phyloP scores from a whole-genome alignment of 257 asterid genomes.

The Thymus quinquecostatus region DNA sequence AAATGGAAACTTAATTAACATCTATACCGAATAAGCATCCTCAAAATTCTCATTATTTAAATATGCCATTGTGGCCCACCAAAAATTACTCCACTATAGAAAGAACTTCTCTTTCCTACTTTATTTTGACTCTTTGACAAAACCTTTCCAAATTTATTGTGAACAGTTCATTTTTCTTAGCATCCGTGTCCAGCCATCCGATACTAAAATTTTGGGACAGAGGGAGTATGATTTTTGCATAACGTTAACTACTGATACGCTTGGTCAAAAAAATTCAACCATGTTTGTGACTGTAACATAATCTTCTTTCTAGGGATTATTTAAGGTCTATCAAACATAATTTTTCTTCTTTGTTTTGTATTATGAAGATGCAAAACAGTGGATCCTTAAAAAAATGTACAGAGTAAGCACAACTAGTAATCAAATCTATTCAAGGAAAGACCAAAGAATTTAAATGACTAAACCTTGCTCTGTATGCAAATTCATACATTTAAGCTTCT shows the following conservation, averaged over 20 bases:
- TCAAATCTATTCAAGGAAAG: conserved; percentile 3
- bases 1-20: too few species aligned
- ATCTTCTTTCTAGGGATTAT: conserved; percentile 18
- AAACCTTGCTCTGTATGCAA: neutral
- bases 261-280: conserved; percentile 10
- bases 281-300: conserved; percentile 1
- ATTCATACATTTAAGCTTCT: neutral
- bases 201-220: too few species aligned
- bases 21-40: too few species aligned
- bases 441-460: neutral
- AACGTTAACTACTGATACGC: conserved; percentile 17
- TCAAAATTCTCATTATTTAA: too few species aligned
- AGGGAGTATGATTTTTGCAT: neutral
- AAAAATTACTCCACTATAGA: too few species aligned
- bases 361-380: neutral
- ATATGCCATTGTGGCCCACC: too few species aligned
- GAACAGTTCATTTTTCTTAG: too few species aligned
- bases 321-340: conserved; percentile 2
- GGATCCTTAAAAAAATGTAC: neutral
- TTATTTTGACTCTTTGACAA: too few species aligned
- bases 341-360: neutral
- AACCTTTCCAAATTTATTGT: too few species aligned
- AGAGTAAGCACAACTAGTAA: neutral
- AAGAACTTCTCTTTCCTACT: too few species aligned
- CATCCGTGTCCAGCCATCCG: too few species aligned